These are phyloP conservation scores for Cucurbita maxima DNA, from an alignment of 306 rosid genomes.

Conservation along the genomic window DNA sequence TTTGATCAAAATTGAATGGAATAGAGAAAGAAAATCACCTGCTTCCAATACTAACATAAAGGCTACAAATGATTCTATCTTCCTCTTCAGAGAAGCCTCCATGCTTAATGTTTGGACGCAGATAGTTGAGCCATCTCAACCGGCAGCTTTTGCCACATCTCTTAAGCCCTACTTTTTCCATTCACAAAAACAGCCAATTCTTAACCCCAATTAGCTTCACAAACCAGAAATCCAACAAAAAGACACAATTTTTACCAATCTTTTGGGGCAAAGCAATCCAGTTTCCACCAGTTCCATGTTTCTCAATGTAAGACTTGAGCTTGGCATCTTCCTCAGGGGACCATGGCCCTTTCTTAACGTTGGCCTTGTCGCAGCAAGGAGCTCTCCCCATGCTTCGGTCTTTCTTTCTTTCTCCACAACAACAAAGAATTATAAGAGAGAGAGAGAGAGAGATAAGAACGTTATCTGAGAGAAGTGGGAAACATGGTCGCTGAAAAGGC, in stretches of 20 bases:
- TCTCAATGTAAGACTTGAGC: conserved; percentile 48
- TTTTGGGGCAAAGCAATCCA: conserved; percentile 62
- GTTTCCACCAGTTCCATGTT: conserved; percentile 50
- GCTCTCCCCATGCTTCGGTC: conserved; percentile 37
- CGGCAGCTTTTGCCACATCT: conserved; percentile 61
- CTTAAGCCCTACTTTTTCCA: conserved; percentile 27
- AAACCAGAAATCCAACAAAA: not conserved
- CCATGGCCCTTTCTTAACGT: conserved; percentile 66
- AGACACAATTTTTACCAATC: conserved; percentile 16
- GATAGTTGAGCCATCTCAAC: conserved; percentile 47
- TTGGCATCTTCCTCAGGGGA: conserved; percentile 48
- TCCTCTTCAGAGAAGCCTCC: conserved; percentile 59
- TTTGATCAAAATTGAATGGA: not conserved
- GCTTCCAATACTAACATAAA: conserved; percentile 52
- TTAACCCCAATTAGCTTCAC: not conserved
- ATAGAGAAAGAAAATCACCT: conserved; percentile 16
- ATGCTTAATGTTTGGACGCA: conserved; percentile 50
- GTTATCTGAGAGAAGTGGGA: not conserved
- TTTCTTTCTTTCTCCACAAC: not conserved
- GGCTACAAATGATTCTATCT: conserved; percentile 52
- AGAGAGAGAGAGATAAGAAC: not conserved
- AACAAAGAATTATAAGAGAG: not conserved
- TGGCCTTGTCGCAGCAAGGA: conserved; percentile 66
- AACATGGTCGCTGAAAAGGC: conserved; percentile 1
- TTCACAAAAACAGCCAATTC: not conserved